Base-by-base conservation (phyloP, 768 basidiomycete genomes). In the Leucosporidium creatinivorum region DNA sequence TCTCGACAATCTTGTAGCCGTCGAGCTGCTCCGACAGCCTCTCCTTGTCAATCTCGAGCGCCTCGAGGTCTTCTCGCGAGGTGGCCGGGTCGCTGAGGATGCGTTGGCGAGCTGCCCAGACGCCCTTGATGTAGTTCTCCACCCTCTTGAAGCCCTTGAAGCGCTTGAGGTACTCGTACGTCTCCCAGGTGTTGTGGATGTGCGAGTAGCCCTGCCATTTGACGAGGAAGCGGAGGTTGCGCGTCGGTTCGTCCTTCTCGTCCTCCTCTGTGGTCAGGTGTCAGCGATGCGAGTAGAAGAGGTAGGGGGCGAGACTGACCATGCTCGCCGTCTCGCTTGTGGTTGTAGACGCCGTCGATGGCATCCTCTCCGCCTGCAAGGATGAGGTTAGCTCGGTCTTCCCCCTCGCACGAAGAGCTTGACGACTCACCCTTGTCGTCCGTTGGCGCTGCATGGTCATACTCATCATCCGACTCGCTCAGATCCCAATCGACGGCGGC, bases 171-270 rank as follows among this genome's bases (percentile, higher is more conserved):
- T 94, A 97, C 76, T 92, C 87, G 81, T 97, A 96, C 21, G 87
- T 87, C 79, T 99, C 96, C 77, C 98, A 94, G n/a, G 96, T 99
- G 76, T 99, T 97, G 81, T 98, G 96, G 21, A 98, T 83, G 77
- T 98, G 94, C 15, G 93, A 96, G 79, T 93, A 98, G 74, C 86
- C 87, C 79, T 98, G 97, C 96, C 96, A 99, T 79, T 99, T 99
- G 82, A 99, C 93, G 77, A 97, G 92, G 82, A 89, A 99, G 61
- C 93, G 76, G 4, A 73, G 67, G 61, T 30, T 63, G 63, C 52
- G 36, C 50, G 75, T 36, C 71, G 76, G 68, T 55, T 64, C 47
- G 57, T 67, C 63, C 47, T 61, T 63, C 26, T 62, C 28, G 62
- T 72, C 67, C 56, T 63, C 64, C 62, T 60, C 44, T 68, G 55